Evolutionary conservation across 805 yeast genomes (phyloP).

Genomic region (Hemisphaericaspora nanyangensis): DNA sequence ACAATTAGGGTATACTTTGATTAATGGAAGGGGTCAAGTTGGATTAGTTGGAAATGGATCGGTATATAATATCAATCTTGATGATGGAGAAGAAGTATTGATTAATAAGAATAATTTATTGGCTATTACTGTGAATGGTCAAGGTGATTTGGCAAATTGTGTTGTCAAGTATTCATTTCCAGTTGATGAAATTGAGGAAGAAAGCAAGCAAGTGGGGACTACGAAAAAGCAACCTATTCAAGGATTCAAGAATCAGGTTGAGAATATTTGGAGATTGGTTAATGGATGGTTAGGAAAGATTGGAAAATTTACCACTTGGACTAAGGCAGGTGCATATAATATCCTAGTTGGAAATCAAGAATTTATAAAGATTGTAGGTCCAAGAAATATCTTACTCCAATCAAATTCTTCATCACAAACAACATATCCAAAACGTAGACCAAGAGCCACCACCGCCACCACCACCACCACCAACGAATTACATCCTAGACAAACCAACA

Average conservation of each 20-base stretch:
- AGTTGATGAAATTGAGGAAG: not conserved
- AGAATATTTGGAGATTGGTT: not conserved
- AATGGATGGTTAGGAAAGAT: not conserved
- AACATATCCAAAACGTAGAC: not conserved
- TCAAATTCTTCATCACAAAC: slow-evolving; percentile 30
- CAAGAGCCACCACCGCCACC: not conserved
- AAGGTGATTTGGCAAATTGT: slow-evolving; percentile 41
- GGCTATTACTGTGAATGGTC: slow-evolving; percentile 49
- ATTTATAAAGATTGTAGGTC: slow-evolving; percentile 52
- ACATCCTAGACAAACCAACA: slow-evolving; percentile 2
- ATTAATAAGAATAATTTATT: slow-evolving; percentile 45
- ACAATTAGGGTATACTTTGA: slow-evolving; percentile 41
- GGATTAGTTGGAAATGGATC: slow-evolving; percentile 55
- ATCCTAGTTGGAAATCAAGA: slow-evolving; percentile 32
- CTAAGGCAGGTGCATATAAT: slow-evolving; percentile 5
- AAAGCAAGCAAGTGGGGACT: not conserved
- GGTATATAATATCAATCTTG: slow-evolving; percentile 44
- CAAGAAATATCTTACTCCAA: slow-evolving; percentile 48
- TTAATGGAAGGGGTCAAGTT: slow-evolving; percentile 56
- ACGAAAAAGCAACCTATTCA: slow-evolving; percentile 3
- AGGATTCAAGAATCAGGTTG: slow-evolving; percentile 8
- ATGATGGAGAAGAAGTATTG: slow-evolving; percentile 44
- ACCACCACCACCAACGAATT: not conserved
- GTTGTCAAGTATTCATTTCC: slow-evolving; percentile 23
- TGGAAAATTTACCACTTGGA: slow-evolving; percentile 1